Percentiles rank a stretch among this genome's conserved stretches.
Evolutionary conservation across 768 basidiomycete species (phyloP).

Genomic region (Boletus vermiculosoides): DNA sequence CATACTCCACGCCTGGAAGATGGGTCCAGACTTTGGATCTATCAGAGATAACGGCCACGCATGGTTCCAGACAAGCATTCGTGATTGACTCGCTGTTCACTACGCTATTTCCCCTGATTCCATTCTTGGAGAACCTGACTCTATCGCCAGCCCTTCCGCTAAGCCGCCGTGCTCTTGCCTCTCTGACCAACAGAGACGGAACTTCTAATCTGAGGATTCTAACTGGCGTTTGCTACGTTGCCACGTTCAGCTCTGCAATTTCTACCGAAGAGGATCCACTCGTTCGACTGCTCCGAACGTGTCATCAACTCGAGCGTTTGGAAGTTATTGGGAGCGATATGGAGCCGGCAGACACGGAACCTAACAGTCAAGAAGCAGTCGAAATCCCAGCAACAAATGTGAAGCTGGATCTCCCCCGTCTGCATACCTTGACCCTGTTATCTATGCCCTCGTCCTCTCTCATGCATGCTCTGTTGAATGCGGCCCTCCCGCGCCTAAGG

Average conservation of each 20-base stretch:
- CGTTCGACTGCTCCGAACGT: constrained; percentile 54
- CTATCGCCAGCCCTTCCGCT: constrained; percentile 57
- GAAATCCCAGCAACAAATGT: constrained; percentile 32
- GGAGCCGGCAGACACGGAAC: constrained; percentile 50
- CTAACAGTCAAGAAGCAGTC: constrained; percentile 19
- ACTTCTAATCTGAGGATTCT: constrained; percentile 48
- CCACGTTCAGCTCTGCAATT: constrained; percentile 28
- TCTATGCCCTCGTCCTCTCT: constrained; percentile 68
- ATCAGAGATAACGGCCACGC: constrained; percentile 46
- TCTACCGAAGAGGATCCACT: constrained; percentile 49
- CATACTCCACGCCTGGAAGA: constrained; percentile 83
- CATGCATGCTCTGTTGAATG: constrained; percentile 54
- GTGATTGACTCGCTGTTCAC: constrained; percentile 63
- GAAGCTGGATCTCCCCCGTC: constrained; percentile 49
- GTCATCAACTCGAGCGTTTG: constrained; percentile 58
- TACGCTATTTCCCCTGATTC: constrained; percentile 61
- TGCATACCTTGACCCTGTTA: constrained; percentile 60
- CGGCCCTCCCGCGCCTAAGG: constrained; percentile 59
- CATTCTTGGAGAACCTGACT: constrained; percentile 55
- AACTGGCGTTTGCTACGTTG: constrained; percentile 54
- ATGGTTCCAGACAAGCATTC: constrained; percentile 47
- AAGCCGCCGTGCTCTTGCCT: constrained; percentile 56
- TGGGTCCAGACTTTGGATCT: constrained; percentile 82
- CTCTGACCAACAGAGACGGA: constrained; percentile 54
- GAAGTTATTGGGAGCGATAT: constrained; percentile 61